Base-by-base conservation (phyloP, 768 basidiomycete species). In the Mycena galopus region DNA sequence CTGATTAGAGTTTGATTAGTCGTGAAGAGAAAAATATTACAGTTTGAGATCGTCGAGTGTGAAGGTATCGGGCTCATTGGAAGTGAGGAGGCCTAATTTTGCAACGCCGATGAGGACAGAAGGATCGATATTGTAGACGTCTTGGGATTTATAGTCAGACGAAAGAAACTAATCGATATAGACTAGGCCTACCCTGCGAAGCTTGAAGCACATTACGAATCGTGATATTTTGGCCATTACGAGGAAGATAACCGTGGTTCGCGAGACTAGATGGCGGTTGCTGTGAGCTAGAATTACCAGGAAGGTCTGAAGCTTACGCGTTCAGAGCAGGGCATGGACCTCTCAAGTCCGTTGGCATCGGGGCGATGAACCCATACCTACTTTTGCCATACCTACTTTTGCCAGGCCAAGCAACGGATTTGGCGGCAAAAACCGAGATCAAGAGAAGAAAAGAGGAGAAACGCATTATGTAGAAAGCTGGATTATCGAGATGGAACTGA, bases 21-120 rank as follows among this genome's bases (percentile, higher is more conserved):
- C 19, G 19, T 7, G 64, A 29, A 51, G 21, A 37, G 4, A 8
- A 5, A 21, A n/a, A 44, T 2, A 69, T 27, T 53, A 77, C 73
- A 74, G 64, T 58, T 70, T 74, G 62, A 77, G 23, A 44, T 76
- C 76, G 35, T 73, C 63, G 8, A 77, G 69, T 11, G 64, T 76
- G 59, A 76, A 76, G 30, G 51, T 72, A 23, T 76, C 76, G 11
- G 72, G 64, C 23, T 71, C 76, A 51, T 66, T 69, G 10, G 76
- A 74, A 10, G 76, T 75, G 1, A 76, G 65, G 44, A 77, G 67
- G 44, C 69, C 76, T 2, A 75, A 32, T 50, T 75, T 75, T 4
- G 69, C 70, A 3, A 71, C 74, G 3, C 69, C 71, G 10, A 68
- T 17, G 30, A 74, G 60, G 32, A 73, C 33, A 60, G 71, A 67